Evolutionary conservation across 176 grass and related monocot species (phyloP), one percentile per base, ranked within the genome.

Genomic region (bread wheat (Triticum aestivum)): DNA sequence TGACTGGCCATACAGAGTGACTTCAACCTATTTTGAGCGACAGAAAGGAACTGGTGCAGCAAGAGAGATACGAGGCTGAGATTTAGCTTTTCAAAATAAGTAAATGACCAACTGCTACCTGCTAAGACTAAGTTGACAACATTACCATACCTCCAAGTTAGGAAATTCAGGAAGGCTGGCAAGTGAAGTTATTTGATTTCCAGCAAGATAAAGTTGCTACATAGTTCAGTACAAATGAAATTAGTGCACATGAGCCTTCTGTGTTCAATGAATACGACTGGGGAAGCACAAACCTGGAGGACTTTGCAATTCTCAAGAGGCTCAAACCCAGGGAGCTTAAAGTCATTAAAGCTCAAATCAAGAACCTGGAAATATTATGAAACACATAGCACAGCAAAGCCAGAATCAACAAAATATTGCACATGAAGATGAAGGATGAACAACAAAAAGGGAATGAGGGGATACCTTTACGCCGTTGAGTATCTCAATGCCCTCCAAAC

Each of bases 281-380:
- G 15, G 18, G 34, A 77, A 88, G 51, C 80, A 79, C 86, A 89
- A 70, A 98, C 96, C 90, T 96, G 93, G 59, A 98, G 92, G n/a
- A 78, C 49, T 92, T 94, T 90, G 87, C 93, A 98, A 88, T 96
- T 96, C 52, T 66, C 87, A 58, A 98, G 93, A 86, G 92, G 90
- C 79, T 96, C 96, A 84, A 98, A 96, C 70, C 89, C 93, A 62
- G 85, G 83, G 51, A 82, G 88, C 85, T 95, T 94, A 69, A 96
- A 98, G 88, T 94, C 93, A 89, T 98, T 98, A 86, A 98, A 98
- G 85, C 96, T 98, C 88, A 98, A 84, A 90, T 98, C 96, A 90
- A 98, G 93, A 89, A 98, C 96, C 96, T 98, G 86, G 26, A 84
- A 76, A 69, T 34, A 51, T 69, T 65, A 83, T 6, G 11, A 15